phyloP scores from a whole-genome alignment of 495 filamentous ascomycete genomes.

The Apiosordaria backusii region DNA sequence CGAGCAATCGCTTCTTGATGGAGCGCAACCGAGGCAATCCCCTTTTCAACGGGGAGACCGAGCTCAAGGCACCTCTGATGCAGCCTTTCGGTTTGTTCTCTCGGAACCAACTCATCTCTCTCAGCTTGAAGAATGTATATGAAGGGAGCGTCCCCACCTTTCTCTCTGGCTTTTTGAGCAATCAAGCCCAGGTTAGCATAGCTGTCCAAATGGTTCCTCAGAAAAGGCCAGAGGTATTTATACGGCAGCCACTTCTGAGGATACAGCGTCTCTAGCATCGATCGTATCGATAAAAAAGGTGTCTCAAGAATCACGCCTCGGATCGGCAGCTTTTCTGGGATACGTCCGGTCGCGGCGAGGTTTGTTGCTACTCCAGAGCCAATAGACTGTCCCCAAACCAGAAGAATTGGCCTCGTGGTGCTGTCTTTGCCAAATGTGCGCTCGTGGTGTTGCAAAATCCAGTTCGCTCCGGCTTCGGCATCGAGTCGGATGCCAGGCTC shows the following conservation, averaged over 20 bases:
- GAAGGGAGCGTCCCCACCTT: slow-evolving; percentile 24
- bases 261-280: slow-evolving; percentile 71
- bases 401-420: slow-evolving; percentile 37
- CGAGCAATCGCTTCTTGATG: slow-evolving; percentile 47
- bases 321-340: slow-evolving; percentile 25
- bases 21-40: slow-evolving; percentile 37
- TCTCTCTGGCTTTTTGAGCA: slow-evolving; percentile 23
- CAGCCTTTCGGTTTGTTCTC: slow-evolving; percentile 52
- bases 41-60: slow-evolving; percentile 38
- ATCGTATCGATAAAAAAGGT: slow-evolving; percentile 67
- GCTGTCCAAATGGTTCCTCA: slow-evolving; percentile 46
- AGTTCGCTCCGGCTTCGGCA: slow-evolving; percentile 56
- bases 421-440: slow-evolving; percentile 20
- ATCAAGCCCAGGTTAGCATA: slow-evolving; percentile 42
- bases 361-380: slow-evolving; percentile 60
- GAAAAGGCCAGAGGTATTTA: slow-evolving; percentile 46
- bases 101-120: slow-evolving; percentile 66
- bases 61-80: slow-evolving; percentile 40
- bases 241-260: slow-evolving; percentile 83
- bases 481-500: slow-evolving; percentile 65
- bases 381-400: slow-evolving; percentile 82
- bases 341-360: slow-evolving; percentile 32
- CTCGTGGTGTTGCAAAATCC: slow-evolving; percentile 43
- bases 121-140: slow-evolving; percentile 61
- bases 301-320: slow-evolving; percentile 67